Conservation (phyloP, 108 stramenopile species). For the Cylindrotheca fusiformis region DNA sequence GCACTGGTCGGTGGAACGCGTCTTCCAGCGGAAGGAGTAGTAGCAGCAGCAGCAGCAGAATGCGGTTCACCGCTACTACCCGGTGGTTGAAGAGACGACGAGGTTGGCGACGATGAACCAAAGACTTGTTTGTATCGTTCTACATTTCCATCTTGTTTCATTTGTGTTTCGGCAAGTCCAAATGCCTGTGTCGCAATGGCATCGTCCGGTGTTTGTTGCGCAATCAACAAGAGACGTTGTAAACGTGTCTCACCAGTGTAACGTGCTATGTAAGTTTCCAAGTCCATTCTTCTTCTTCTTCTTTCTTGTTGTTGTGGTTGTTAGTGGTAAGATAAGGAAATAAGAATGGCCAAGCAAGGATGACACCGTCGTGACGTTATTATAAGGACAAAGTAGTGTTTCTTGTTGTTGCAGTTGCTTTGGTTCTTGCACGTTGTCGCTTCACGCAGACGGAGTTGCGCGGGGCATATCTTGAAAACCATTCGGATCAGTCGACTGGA, state of each 20-base stretch:
- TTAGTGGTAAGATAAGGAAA: too few relatives aligned
- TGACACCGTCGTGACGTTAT: too few relatives aligned
- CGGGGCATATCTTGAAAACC: too few relatives aligned
- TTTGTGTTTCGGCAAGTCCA: conserved; percentile 45
- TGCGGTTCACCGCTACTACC: not conserved
- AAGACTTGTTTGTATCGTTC: conserved; percentile 52
- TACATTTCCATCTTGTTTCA: conserved; percentile 50
- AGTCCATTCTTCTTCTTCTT: too few relatives aligned
- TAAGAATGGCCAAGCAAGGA: too few relatives aligned
- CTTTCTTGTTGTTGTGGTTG: too few relatives aligned
- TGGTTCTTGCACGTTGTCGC: too few relatives aligned
- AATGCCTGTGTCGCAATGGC: conserved; percentile 32
- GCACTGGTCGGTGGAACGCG: not conserved
- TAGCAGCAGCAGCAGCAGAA: not conserved
- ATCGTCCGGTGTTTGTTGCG: conserved; percentile 10
- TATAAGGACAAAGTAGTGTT: too few relatives aligned
- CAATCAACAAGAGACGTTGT: conserved; percentile 60
- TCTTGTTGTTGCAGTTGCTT: too few relatives aligned
- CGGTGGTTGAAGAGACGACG: not conserved
- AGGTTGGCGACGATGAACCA: not conserved
- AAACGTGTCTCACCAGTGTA: conserved; percentile 67
- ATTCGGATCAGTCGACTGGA: too few relatives aligned
- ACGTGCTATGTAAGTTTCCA: conserved; percentile 64
- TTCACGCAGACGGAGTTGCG: too few relatives aligned
- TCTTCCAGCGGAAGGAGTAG: not conserved